Conservation (phyloP, 129 eudicot genomes). For the Chrysanthemum lavandulifolium region DNA sequence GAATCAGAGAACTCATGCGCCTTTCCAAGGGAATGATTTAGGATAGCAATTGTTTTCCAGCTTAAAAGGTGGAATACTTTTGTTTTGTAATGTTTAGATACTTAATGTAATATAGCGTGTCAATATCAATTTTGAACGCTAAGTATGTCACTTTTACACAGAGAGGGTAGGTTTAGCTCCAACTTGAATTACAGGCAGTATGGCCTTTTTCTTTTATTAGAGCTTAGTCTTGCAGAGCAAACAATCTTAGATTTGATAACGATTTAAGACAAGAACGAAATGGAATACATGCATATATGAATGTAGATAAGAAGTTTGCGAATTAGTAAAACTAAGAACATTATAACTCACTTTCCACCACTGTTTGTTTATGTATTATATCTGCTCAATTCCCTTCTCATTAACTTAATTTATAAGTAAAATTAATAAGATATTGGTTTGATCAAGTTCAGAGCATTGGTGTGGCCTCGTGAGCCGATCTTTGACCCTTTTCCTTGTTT, state of each 20-base stretch:
- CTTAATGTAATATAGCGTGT: neutral
- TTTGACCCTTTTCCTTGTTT: too few species aligned
- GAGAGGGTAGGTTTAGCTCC: too few species aligned
- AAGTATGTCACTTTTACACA: too few species aligned
- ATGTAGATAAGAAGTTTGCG: too few species aligned
- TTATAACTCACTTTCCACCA: too few species aligned
- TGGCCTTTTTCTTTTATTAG: neutral
- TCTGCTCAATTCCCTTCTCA: too few species aligned
- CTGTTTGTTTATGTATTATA: neutral
- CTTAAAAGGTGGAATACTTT: neutral
- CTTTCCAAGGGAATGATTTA: neutral
- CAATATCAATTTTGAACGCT: neutral
- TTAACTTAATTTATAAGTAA: neutral
- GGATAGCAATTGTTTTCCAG: neutral
- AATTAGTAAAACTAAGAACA: too few species aligned
- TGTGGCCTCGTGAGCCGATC: too few species aligned
- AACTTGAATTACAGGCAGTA: too few species aligned
- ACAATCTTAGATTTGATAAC: neutral
- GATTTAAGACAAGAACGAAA: neutral
- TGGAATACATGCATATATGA: neutral
- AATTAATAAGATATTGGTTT: too few species aligned
- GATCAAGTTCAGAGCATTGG: too few species aligned
- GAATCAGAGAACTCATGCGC: too few species aligned
- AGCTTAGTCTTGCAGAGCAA: neutral
- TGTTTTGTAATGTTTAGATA: neutral